Conservation (phyloP, 2,329 filamentous ascomycete species). For the Talaromyces sp. region DNA sequence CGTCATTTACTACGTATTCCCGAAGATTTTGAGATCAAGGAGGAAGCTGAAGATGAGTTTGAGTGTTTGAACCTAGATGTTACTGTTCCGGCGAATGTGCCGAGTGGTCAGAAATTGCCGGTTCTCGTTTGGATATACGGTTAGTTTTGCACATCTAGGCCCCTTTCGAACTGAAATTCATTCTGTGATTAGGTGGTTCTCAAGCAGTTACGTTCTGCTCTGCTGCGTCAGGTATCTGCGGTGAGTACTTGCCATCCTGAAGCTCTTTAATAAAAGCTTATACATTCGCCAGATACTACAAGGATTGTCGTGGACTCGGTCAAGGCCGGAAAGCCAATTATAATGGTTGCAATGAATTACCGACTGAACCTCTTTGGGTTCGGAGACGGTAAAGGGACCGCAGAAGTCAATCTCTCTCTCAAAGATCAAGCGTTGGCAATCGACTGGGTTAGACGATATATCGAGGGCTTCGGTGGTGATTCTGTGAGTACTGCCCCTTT, state of each 20-base stretch:
- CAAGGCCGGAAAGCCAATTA: slow-evolving; percentile 33
- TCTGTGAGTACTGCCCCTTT: slow-evolving; percentile 25
- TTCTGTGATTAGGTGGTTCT: slow-evolving; percentile 34
- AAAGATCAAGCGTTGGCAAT: slow-evolving; percentile 37
- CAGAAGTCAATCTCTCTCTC: slow-evolving; percentile 40
- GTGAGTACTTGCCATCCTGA: slow-evolving; percentile 26
- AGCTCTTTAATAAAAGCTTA: neutral
- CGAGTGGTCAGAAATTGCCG: slow-evolving; percentile 26
- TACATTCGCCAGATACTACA: slow-evolving; percentile 29
- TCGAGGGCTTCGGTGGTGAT: slow-evolving; percentile 41
- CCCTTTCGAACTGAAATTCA: neutral
- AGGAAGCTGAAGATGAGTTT: slow-evolving; percentile 43
- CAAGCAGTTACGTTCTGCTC: slow-evolving; percentile 47
- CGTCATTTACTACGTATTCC: slow-evolving; percentile 46
- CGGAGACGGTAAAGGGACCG: slow-evolving; percentile 34
- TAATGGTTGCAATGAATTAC: slow-evolving; percentile 46
- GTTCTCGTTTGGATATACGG: slow-evolving; percentile 50
- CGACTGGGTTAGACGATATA: slow-evolving; percentile 41
- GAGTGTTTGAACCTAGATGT: slow-evolving; percentile 46
- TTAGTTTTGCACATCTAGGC: slow-evolving; percentile 6
- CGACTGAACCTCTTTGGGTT: slow-evolving; percentile 48
- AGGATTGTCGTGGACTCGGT: slow-evolving; percentile 38
- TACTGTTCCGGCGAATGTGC: slow-evolving; percentile 25
- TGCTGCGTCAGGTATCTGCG: slow-evolving; percentile 42
- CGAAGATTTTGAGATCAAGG: slow-evolving; percentile 27